These are phyloP conservation scores for Botrytis byssoidea DNA, from an alignment of 2,329 filamentous ascomycete genomes.

Conservation along the genomic window DNA sequence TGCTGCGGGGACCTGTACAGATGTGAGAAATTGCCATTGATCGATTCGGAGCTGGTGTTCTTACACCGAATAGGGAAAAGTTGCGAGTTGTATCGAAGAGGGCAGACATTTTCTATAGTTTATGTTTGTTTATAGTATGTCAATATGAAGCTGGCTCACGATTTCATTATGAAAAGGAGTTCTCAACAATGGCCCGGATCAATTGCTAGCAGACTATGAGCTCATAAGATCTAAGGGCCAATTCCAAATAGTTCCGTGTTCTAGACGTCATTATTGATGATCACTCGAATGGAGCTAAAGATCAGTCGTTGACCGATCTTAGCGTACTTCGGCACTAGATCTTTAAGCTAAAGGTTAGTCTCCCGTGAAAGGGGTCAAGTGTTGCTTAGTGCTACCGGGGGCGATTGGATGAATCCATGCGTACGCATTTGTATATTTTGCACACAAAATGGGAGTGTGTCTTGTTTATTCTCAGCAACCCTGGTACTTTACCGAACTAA, in stretches of 20 bases:
- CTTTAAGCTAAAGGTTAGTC: not conserved
- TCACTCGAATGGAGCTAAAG: too few species aligned
- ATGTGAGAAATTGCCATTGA: not conserved
- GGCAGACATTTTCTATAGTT: not conserved
- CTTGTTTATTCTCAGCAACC: too few species aligned
- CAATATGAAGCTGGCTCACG: not conserved
- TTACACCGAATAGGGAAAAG: slow-evolving; percentile 12
- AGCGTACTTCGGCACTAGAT: not conserved
- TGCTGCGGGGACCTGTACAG: slow-evolving; percentile 3
- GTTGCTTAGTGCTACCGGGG: not conserved
- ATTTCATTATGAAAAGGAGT: not conserved
- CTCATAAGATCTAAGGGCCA: not conserved
- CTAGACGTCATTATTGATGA: not conserved
- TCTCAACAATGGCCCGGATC: not conserved
- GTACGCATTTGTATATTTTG: too few species aligned
- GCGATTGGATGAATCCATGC: not conserved
- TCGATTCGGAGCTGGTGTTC: not conserved
- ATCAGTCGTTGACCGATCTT: not conserved
- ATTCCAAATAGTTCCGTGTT: not conserved
- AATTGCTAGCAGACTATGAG: not conserved
- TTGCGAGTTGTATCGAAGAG: slow-evolving; percentile 4
- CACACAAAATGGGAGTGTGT: too few species aligned
- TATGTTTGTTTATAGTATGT: not conserved
- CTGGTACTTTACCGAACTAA: too few species aligned
- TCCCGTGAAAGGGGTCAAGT: not conserved